These are phyloP conservation scores for Iberis pinnata DNA, from an alignment of 345 rosid species.

Conservation along the genomic window DNA sequence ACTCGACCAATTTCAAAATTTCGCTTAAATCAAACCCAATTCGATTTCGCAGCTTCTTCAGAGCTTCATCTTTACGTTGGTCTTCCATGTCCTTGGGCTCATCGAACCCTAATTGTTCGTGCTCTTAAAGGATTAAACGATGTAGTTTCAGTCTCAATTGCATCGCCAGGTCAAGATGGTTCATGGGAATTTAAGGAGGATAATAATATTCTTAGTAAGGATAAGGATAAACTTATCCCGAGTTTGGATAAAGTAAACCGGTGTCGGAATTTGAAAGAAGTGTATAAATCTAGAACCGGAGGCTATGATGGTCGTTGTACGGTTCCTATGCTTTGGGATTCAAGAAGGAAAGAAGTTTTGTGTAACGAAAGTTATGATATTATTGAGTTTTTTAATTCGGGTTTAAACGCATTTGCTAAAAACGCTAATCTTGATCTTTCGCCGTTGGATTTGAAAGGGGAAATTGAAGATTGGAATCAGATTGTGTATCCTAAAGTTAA, in stretches of 20 bases:
- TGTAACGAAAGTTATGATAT: conserved; percentile 86
- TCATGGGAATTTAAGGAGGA: conserved; percentile 60
- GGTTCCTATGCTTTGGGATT: conserved; percentile 83
- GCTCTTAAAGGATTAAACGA: conserved; percentile 80
- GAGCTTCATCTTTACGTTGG: conserved; percentile 80
- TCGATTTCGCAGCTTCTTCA: conserved; percentile 28
- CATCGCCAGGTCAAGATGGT: conserved; percentile 70
- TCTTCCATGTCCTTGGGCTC: conserved; percentile 97
- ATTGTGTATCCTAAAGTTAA: conserved; percentile 65
- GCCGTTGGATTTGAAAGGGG: conserved; percentile 38
- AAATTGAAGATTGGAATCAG: conserved; percentile 68
- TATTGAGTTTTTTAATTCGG: conserved; percentile 57
- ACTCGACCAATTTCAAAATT: conserved; percentile 68
- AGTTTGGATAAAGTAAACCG: conserved; percentile 53
- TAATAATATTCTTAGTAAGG: conserved; percentile 4
- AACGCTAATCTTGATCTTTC: conserved; percentile 56
- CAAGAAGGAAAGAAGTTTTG: conserved; percentile 48
- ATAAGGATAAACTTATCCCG: conserved; percentile 39
- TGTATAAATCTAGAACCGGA: conserved; percentile 47
- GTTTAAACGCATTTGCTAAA: conserved; percentile 42
- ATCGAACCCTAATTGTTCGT: conserved; percentile 67
- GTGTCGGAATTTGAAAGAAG: conserved; percentile 62
- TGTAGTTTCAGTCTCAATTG: conserved; percentile 57
- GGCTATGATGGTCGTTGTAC: conserved; percentile 68
- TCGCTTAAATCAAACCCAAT: conserved; percentile 41